A percentile compares a stretch with the other conserved stretches of the same genome.
Conservation (phyloP, 2,329 filamentous ascomycete species). For the Ceratocystis ficicola region DNA sequence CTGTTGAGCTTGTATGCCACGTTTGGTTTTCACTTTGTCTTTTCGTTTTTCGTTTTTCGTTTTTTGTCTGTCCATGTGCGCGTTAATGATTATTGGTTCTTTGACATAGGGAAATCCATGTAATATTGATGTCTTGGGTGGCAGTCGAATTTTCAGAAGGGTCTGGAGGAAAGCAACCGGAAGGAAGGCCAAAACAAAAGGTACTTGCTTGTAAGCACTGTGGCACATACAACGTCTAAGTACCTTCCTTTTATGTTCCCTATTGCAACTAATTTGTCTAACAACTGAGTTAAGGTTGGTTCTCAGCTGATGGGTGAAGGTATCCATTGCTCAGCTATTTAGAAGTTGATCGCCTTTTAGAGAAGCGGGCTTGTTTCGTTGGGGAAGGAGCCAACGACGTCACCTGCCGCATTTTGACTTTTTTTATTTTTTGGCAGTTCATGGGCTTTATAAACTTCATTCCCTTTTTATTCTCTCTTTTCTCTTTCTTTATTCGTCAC, state of each 20-base stretch:
- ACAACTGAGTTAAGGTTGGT: background rate
- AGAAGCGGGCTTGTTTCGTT: background rate
- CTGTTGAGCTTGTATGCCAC: slow-evolving; percentile 7
- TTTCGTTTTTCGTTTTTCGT: background rate
- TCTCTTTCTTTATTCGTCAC: background rate
- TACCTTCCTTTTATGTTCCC: background rate
- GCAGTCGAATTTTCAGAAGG: background rate
- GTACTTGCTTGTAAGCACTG: background rate
- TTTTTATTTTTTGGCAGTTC: background rate
- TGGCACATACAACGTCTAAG: background rate
- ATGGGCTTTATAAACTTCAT: slow-evolving; percentile 7
- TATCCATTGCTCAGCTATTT: background rate
- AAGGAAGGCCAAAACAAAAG: background rate
- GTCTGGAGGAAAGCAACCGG: background rate
- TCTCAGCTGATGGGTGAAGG: background rate
- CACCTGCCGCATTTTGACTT: slow-evolving; percentile 14
- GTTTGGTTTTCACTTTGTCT: slow-evolving; percentile 12
- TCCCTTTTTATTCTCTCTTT: background rate
- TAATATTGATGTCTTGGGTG: background rate
- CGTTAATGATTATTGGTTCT: slow-evolving; percentile 20
- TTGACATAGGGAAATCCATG: background rate
- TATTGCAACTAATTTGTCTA: too few species aligned
- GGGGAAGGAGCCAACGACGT: slow-evolving; percentile 18
- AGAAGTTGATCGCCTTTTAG: background rate
- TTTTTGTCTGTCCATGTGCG: slow-evolving; percentile 16